These are phyloP conservation scores for Suhomyces taliae DNA, from an alignment of 1,139 yeast species.

Conservation along the genomic window DNA sequence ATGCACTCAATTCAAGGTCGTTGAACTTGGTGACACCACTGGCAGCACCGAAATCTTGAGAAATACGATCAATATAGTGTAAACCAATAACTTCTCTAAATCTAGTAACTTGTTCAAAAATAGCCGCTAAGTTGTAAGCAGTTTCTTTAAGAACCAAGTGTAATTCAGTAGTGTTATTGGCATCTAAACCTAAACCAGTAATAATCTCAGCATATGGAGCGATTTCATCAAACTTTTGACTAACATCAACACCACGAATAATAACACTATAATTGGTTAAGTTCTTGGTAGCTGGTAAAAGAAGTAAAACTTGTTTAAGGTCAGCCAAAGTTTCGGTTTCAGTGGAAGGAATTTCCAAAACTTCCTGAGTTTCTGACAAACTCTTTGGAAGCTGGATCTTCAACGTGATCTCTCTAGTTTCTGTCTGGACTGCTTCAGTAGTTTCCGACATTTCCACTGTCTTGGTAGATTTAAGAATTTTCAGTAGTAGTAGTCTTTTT, in stretches of 20 bases:
- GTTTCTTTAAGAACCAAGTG: conserved; percentile 29
- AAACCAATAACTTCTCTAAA: conserved; percentile 48
- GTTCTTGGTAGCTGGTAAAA: conserved; percentile 56
- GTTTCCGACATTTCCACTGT: conserved; percentile 9
- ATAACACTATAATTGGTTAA: conserved; percentile 60
- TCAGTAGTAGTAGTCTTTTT: conserved; percentile 3
- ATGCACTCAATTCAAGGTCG: conserved; percentile 28
- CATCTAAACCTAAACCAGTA: conserved; percentile 22
- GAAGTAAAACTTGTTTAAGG: conserved; percentile 56
- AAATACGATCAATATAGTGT: conserved; percentile 39
- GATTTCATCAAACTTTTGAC: conserved; percentile 34
- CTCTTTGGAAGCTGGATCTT: conserved; percentile 35
- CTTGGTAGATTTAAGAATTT: conserved; percentile 2
- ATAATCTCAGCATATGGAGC: conserved; percentile 32
- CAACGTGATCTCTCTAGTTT: conserved; percentile 25
- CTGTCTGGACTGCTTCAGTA: conserved; percentile 14
- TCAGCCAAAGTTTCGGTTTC: conserved; percentile 54
- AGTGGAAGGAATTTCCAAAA: conserved; percentile 34
- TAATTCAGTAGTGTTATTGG: conserved; percentile 18
- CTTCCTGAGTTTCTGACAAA: conserved; percentile 20
- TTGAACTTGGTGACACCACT: conserved; percentile 28
- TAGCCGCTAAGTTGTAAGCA: conserved; percentile 40
- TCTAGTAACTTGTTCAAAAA: conserved; percentile 41
- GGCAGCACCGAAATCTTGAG: conserved; percentile 22
- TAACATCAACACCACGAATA: conserved; percentile 36